A percentile compares a stretch with the other conserved stretches of the same genome.
phyloP scores from a whole-genome alignment of 2,329 filamentous ascomycete species.

The Myriosclerotinia curreyana region DNA sequence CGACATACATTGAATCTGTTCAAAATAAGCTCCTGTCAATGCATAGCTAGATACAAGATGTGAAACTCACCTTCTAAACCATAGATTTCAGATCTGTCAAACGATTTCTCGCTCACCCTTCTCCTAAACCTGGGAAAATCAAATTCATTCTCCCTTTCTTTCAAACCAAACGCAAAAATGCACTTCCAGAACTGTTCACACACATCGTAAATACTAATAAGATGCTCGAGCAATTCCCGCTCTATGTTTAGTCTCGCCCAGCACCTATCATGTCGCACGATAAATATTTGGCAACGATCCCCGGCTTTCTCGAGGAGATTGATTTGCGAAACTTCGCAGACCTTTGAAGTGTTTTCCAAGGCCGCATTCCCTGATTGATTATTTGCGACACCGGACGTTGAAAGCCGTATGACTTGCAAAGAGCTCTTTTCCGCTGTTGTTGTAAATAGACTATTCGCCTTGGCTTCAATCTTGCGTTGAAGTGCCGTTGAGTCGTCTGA shows the following conservation, averaged over 20 bases:
- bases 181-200: conserved; percentile 28
- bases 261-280: conserved; percentile 25
- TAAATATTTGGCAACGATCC: conserved; percentile 25
- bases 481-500: neutral
- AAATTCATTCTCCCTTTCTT: conserved; percentile 30
- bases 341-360: neutral
- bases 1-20: conserved; percentile 27
- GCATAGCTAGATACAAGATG: neutral
- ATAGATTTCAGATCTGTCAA: neutral
- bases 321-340: neutral
- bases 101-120: neutral
- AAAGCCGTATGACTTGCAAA: too few species aligned
- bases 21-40: neutral
- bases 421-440: too few species aligned
- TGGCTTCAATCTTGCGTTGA: too few species aligned
- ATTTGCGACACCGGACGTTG: neutral
- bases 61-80: neutral
- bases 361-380: too few species aligned
- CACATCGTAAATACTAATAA: conserved; percentile 24
- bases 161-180: conserved; percentile 31
- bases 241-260: conserved; percentile 28
- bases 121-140: conserved; percentile 27
- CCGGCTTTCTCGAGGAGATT: neutral
- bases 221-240: conserved; percentile 22
- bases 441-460: too few species aligned